phyloP scores from a whole-genome alignment of 352 stramenopile species.

The Paralagenidium karlingii region DNA sequence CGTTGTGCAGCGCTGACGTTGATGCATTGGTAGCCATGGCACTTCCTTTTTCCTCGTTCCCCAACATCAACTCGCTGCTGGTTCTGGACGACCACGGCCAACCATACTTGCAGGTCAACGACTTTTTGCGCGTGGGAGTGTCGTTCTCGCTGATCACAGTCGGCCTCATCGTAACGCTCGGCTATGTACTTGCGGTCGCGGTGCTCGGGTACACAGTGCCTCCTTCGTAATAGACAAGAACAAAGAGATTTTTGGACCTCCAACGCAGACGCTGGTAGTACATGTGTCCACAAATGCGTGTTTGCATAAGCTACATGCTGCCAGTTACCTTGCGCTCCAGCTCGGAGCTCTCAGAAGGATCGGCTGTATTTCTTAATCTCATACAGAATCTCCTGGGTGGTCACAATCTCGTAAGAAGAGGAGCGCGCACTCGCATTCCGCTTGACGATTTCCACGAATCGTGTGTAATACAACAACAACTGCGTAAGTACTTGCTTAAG shows the following conservation, averaged over 20 bases:
- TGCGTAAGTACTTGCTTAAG: constrained; percentile 98
- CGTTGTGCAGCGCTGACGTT: neutral
- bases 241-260: too few relatives aligned
- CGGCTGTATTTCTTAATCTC: constrained; percentile 98
- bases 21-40: constrained; percentile 50
- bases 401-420: constrained; percentile 90
- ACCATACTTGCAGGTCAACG: constrained; percentile 75
- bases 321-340: too few relatives aligned
- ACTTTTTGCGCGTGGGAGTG: constrained; percentile 79
- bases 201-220: constrained; percentile 67
- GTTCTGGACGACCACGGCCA: constrained; percentile 84
- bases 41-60: constrained; percentile 87
- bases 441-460: constrained; percentile 96
- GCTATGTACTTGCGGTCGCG: constrained; percentile 69
- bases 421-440: constrained; percentile 74
- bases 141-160: constrained; percentile 78
- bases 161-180: constrained; percentile 74
- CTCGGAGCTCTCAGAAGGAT: constrained; percentile 89
- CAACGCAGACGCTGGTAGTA: neutral
- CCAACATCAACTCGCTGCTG: constrained; percentile 87
- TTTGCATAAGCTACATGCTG: too few relatives aligned
- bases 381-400: constrained; percentile 92
- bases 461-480: constrained; percentile 96
- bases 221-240: too few relatives aligned
- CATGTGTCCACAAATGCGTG: neutral